These are phyloP conservation scores for Scheffersomyces parashehatae DNA, from an alignment of 1,139 yeast genomes.

Conservation along the genomic window DNA sequence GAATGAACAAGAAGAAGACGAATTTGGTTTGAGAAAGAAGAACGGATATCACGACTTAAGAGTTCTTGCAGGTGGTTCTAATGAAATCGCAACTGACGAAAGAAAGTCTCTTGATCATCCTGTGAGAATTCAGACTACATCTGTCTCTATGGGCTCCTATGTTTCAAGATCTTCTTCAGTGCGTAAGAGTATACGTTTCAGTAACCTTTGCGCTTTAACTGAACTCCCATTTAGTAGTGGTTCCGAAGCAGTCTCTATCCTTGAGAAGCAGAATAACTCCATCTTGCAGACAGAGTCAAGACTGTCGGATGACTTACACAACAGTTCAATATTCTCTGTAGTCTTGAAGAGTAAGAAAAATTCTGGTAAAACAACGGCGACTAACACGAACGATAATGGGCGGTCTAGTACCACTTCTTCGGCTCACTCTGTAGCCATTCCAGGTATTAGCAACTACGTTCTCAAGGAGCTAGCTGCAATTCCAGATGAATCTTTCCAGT, in stretches of 20 bases:
- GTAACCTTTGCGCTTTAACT: slow-evolving; percentile 42
- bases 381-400: slow-evolving; percentile 5
- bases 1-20: slow-evolving; percentile 12
- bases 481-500: slow-evolving; percentile 71
- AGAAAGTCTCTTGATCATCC: slow-evolving; percentile 27
- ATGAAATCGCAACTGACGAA: slow-evolving; percentile 10
- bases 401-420: slow-evolving; percentile 19
- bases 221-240: slow-evolving; percentile 39
- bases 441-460: slow-evolving; percentile 63
- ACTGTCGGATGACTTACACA: slow-evolving; percentile 29
- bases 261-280: slow-evolving; percentile 8
- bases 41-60: slow-evolving; percentile 40
- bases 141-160: slow-evolving; percentile 22
- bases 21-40: slow-evolving; percentile 35
- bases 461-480: slow-evolving; percentile 75
- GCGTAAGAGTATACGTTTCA: slow-evolving; percentile 36
- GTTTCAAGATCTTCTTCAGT: slow-evolving; percentile 26
- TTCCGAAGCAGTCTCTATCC: slow-evolving; percentile 8
- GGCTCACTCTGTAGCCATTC: slow-evolving; percentile 46
- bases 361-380: slow-evolving; percentile 16
- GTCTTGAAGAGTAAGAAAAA: slow-evolving; percentile 23
- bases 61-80: slow-evolving; percentile 20
- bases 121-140: slow-evolving; percentile 16
- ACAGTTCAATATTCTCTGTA: slow-evolving; percentile 40
- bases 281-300: slow-evolving; percentile 15